phyloP scores from a whole-genome alignment of 345 rosid genomes.

The Lepidium sativum region DNA sequence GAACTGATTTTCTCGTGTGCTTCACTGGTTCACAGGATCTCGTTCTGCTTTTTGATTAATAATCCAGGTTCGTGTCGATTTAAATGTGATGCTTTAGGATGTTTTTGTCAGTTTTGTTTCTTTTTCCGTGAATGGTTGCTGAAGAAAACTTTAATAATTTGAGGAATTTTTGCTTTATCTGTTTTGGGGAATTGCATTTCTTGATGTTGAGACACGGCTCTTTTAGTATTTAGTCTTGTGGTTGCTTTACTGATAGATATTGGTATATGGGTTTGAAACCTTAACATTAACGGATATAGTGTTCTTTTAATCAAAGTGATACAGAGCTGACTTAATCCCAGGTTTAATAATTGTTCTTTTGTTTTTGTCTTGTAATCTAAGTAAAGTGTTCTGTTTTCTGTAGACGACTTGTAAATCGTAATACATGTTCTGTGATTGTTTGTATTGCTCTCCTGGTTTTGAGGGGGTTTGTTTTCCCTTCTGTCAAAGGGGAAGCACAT shows the following conservation, averaged over 20 bases:
- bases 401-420: neutral
- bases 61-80: slow-evolving; percentile 24
- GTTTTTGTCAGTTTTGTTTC: neutral
- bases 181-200: neutral
- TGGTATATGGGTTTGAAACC: neutral
- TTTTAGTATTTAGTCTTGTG: neutral
- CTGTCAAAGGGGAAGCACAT: slow-evolving; percentile 16
- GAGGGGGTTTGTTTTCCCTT: neutral
- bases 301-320: neutral
- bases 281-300: neutral
- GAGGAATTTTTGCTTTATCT: neutral
- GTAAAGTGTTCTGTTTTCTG: slow-evolving; percentile 21
- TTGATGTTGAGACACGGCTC: neutral
- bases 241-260: neutral
- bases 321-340: slow-evolving; percentile 15
- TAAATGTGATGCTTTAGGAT: neutral
- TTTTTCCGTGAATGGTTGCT: too few relatives aligned
- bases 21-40: slow-evolving; percentile 17
- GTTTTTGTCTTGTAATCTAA: slow-evolving; percentile 27
- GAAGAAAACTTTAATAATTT: neutral
- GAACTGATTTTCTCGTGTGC: slow-evolving; percentile 21
- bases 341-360: slow-evolving; percentile 6
- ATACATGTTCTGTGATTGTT: neutral
- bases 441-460: neutral
- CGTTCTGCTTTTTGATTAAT: neutral